Evolutionary conservation across 73 alveolate species (phyloP), one percentile per base, ranked within the genome.

Genomic region (Breviolum minutum): DNA sequence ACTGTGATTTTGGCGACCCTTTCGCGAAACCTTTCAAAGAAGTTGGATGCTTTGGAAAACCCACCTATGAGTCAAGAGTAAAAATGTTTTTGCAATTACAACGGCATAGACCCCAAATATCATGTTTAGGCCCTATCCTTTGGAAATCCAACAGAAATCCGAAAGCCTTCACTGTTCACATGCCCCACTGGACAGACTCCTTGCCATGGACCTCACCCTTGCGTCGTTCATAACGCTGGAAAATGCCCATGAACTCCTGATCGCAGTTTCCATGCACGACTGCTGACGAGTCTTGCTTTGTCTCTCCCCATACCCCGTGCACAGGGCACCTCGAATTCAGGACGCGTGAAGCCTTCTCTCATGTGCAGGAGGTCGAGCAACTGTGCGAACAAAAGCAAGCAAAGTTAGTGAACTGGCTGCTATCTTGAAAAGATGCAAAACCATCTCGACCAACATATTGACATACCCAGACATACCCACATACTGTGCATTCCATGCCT

Each of bases 321-420:
- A 63, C 27, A 19, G 11, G 54, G 81, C 97, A n/a, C 98, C 98
- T 92, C 98, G 73, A 73, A 92, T 81, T 92, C 98, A 8, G 80
- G 73, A 48, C 91, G 79, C 6, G 98, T 92, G 98, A 92, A 92
- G 32, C 98, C 98, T 17, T 92, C 98, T 74, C 98, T 63, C 64
- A 74, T 68, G 89, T 32, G 89, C 98, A 92, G 54, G 30, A 92
- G 98, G 79, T 92, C 98, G 91, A 92, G 86, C 98, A 92, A 92
- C 98, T 92, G 97, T 74, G 66, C 83, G 90, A 63, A 29, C 88
- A 10, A 71, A 13, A 48, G 24, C 63, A 13, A 48, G 24, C 63
- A n/a, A 8, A 77, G 87, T 10, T 77, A 26, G 26, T 26, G n/a
- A 60, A 8, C 22, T 24, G 86, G 89, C 13, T 80, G 19, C 74